Percentiles rank a stretch among this genome's conserved stretches.
Evolutionary conservation across 2,329 filamentous ascomycete species (phyloP).

Genomic region (Colletotrichum siamense): DNA sequence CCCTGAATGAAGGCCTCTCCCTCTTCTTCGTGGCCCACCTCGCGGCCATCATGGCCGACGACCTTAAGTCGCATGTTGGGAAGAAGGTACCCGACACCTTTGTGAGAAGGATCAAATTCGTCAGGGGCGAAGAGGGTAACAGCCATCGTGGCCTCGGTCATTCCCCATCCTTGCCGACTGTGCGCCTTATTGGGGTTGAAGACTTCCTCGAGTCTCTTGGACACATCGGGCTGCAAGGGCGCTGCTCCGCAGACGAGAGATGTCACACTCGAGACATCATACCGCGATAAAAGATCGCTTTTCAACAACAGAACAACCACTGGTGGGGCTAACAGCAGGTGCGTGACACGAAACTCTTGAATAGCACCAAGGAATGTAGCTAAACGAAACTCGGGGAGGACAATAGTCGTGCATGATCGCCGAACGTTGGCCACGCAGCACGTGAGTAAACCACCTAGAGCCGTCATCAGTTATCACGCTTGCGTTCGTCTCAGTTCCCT

Average conservation of each 20-base stretch:
- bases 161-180: background rate
- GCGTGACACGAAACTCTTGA: background rate
- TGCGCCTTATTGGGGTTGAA: background rate
- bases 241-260: background rate
- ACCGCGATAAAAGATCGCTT: background rate
- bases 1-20: background rate
- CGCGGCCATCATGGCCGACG: background rate
- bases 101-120: background rate
- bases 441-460: background rate
- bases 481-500: background rate
- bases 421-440: background rate
- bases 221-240: background rate
- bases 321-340: background rate
- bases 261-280: background rate
- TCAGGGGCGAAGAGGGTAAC: background rate
- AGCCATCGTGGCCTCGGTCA: background rate
- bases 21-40: background rate
- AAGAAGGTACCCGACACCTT: background rate
- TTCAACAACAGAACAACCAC: background rate
- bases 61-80: background rate
- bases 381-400: background rate
- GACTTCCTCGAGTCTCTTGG: background rate
- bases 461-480: background rate
- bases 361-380: background rate
- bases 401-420: background rate